Percentiles rank a stretch among this genome's conserved stretches.
These are phyloP conservation scores for Favolaschia claudopus DNA, from an alignment of 768 basidiomycete species.

Conservation along the genomic window DNA sequence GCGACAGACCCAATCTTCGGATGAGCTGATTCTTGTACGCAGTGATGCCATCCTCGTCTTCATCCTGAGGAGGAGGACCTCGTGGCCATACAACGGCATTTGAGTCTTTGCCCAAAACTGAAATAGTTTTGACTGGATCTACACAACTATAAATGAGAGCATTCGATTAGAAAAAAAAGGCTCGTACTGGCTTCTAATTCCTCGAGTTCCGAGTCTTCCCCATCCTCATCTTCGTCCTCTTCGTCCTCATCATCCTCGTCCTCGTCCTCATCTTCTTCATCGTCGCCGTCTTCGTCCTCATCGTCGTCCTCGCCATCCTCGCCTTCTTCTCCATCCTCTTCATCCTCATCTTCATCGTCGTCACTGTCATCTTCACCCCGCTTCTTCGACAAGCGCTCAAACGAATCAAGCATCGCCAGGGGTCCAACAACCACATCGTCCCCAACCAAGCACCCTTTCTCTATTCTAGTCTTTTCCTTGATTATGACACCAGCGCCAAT, in stretches of 20 bases:
- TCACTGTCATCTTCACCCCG: conserved; percentile 41
- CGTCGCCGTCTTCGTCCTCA: conserved; percentile 71
- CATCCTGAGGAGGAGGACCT: conserved; percentile 67
- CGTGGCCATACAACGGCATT: conserved; percentile 87
- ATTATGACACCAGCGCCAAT: conserved; percentile 81
- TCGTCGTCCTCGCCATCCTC: conserved; percentile 45
- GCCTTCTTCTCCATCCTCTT: conserved; percentile 37
- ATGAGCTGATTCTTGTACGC: conserved; percentile 70
- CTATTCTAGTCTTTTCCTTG: conserved; percentile 70
- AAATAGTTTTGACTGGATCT: conserved; percentile 59
- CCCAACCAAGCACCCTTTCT: conserved; percentile 80
- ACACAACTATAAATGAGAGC: conserved; percentile 11
- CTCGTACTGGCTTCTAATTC: conserved; percentile 71
- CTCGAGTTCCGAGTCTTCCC: conserved; percentile 68
- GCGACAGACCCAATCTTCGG: conserved; percentile 72
- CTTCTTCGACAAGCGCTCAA: conserved; percentile 75
- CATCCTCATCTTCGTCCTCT: conserved; percentile 43
- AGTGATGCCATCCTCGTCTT: conserved; percentile 68
- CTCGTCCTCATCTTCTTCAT: conserved; percentile 46
- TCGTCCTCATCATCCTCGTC: conserved; percentile 44
- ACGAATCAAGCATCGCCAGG: conserved; percentile 68
- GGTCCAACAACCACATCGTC: conserved; percentile 84
- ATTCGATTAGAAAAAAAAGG: neutral
- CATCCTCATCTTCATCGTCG: conserved; percentile 40
- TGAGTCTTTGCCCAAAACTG: conserved; percentile 68